Conservation (phyloP, 2,329 filamentous ascomycete genomes). For the Pseudogymnoascus sp. region DNA sequence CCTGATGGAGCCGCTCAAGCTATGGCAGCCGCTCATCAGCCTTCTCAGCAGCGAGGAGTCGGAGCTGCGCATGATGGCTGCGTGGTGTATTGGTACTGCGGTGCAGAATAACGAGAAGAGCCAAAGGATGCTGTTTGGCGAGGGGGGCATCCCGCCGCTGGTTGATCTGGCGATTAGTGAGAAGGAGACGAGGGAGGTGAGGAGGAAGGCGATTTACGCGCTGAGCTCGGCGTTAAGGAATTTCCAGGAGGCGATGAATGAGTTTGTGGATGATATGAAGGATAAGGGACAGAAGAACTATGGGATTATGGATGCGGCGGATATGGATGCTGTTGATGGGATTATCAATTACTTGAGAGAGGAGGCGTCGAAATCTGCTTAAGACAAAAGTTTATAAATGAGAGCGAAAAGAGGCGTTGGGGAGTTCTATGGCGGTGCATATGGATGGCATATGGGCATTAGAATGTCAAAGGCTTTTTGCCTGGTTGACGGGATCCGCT, state of each 20-base stretch:
- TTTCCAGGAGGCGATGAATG: constrained; percentile 75
- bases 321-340: constrained; percentile 81
- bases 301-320: constrained; percentile 63
- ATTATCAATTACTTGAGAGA: constrained; percentile 63
- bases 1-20: constrained; percentile 68
- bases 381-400: neutral
- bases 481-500: neutral
- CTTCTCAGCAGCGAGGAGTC: constrained; percentile 61
- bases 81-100: constrained; percentile 90
- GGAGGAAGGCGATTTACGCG: constrained; percentile 84
- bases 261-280: constrained; percentile 53
- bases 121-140: constrained; percentile 61
- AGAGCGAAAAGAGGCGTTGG: constrained; percentile 1
- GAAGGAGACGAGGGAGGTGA: constrained; percentile 54
- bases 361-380: constrained; percentile 27
- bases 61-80: constrained; percentile 74
- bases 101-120: constrained; percentile 90
- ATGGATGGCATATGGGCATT: neutral
- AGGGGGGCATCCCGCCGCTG: constrained; percentile 63
- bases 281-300: constrained; percentile 47
- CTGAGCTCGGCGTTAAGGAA: constrained; percentile 82
- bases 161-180: constrained; percentile 56
- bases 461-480: neutral
- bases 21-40: constrained; percentile 75
- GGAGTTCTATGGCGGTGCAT: neutral